Percentiles rank a stretch among this genome's conserved stretches.
phyloP scores from a whole-genome alignment of 495 filamentous ascomycete genomes.

The Lasiosphaeriaceae sp. region DNA sequence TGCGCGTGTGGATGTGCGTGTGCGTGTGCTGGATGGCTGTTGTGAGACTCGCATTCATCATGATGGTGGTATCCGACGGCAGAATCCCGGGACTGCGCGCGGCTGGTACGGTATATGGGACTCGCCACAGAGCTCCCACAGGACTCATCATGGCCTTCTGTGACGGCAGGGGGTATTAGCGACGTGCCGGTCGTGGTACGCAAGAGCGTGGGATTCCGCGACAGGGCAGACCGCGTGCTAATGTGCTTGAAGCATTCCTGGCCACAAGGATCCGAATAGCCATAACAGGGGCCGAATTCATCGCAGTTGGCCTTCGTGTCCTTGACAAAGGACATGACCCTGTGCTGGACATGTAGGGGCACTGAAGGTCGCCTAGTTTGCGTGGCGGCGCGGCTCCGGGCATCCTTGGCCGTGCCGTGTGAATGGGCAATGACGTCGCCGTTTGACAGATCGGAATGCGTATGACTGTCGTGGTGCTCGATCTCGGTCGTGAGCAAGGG shows the following conservation, averaged over 20 bases:
- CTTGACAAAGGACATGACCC: conserved; percentile 61
- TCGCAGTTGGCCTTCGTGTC: conserved; percentile 69
- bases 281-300: conserved; percentile 71
- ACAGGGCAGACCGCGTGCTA: conserved; percentile 20
- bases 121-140: conserved; percentile 16
- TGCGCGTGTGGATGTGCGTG: too few relatives aligned
- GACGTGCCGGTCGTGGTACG: conserved; percentile 19
- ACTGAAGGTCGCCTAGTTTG: conserved; percentile 43
- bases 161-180: conserved; percentile 10
- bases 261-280: conserved; percentile 81
- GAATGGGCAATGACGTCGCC: conserved; percentile 6
- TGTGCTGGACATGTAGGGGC: conserved; percentile 36
- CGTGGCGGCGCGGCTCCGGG: neutral
- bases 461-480: conserved; percentile 7
- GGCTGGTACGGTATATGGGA: conserved; percentile 24
- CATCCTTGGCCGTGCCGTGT: conserved; percentile 1
- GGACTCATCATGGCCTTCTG: conserved; percentile 22
- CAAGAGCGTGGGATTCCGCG: conserved; percentile 24
- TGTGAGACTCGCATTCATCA: conserved; percentile 6
- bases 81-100: conserved; percentile 24
- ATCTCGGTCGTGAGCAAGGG: conserved; percentile 20
- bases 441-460: conserved; percentile 8
- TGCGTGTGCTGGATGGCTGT: conserved; percentile 15
- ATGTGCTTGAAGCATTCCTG: conserved; percentile 69
- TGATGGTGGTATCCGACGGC: conserved; percentile 13